Evolutionary conservation across 2,329 filamentous ascomycete species (phyloP), one percentile per base, ranked within the genome.

Genomic region (Niveomyces coronatus): DNA sequence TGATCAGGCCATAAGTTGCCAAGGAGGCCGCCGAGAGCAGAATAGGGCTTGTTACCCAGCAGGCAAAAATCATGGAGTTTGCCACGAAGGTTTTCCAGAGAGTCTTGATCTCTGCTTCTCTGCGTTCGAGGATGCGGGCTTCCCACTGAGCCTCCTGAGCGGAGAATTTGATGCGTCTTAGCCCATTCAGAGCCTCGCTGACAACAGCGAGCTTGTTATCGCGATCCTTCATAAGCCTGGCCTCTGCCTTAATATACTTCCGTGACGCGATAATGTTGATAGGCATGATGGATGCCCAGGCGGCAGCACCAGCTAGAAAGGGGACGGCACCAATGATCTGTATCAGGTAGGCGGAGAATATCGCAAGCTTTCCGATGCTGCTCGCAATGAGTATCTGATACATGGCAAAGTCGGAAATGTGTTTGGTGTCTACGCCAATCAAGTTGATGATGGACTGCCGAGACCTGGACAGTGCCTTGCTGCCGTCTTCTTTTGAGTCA

Each of bases 151-250:
- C 61, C 55, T 89, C 85, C 2, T 86, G 60, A 1, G 84, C 84
- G 0, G 82, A 82, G 48, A 89, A 87, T 51, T 89, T 89, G 61
- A 89, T 85, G 55, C 89, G 85, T 2, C 83, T 74, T 45, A 89
- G 88, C 6, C 84, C 84, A 48, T 83, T 74, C 1, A 89, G 61
- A 0, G 80, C 82, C 56, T 89, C 84, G 2, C 82, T 83, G 20
- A 89, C 71, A 9, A 86, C 71, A 0, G 72, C 79, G 59, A 87
- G 70, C 57, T 88, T 89, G 37, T 75, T 67, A 54, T 89, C 84
- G 31, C 84, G 69, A 19, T 78, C 67, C 51, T 81, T 83, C 82
- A 88, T 88, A 34, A 89, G 56, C 33, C 67, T 62, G 39, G 81
- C 78, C 49, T 86, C 79, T 4, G 77, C 71, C n/a, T 61, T 64